Evolutionary conservation across 108 stramenopile genomes (phyloP).

Genomic region (Halocafeteria seosinensis): DNA sequence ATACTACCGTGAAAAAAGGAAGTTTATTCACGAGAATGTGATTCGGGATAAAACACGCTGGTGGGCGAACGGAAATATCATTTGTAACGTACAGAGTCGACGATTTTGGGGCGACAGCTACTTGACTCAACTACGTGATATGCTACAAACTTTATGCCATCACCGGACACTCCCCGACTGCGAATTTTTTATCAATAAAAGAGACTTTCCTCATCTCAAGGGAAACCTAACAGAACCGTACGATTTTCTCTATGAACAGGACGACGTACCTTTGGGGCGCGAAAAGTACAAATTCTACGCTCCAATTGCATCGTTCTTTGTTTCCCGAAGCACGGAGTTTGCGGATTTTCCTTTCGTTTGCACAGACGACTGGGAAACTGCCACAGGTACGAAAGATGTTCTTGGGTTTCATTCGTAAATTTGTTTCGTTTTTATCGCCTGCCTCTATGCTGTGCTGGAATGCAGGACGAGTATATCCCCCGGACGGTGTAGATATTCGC

Average conservation of each 20-base stretch:
- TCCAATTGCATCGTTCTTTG: conserved; percentile 88
- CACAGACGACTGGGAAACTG: conserved; percentile 99
- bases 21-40: conserved; percentile 66
- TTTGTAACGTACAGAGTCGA: conserved; percentile 79
- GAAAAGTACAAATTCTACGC: conserved; percentile 76
- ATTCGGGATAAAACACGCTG: conserved; percentile 56
- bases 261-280: conserved; percentile 76
- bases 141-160: conserved; percentile 75
- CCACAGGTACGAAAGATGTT: too few relatives aligned
- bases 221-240: conserved; percentile 92
- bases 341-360: conserved; percentile 94
- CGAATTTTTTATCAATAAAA: conserved; percentile 98
- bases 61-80: conserved; percentile 99
- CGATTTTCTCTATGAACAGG: conserved; percentile 90
- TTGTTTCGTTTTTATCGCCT: too few relatives aligned
- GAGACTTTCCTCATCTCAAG: conserved; percentile 98
- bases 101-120: conserved; percentile 95
- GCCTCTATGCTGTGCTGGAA: too few relatives aligned
- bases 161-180: conserved; percentile 74
- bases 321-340: conserved; percentile 59
- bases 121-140: conserved; percentile 73
- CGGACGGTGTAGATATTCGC: conserved; percentile 78
- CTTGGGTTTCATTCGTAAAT: too few relatives aligned
- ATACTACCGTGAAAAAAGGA: conserved; percentile 64
- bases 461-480: conserved; percentile 45